Evolutionary conservation across 2,329 filamentous ascomycete species (phyloP).

Genomic region (Purpureocillium takamizusanense): DNA sequence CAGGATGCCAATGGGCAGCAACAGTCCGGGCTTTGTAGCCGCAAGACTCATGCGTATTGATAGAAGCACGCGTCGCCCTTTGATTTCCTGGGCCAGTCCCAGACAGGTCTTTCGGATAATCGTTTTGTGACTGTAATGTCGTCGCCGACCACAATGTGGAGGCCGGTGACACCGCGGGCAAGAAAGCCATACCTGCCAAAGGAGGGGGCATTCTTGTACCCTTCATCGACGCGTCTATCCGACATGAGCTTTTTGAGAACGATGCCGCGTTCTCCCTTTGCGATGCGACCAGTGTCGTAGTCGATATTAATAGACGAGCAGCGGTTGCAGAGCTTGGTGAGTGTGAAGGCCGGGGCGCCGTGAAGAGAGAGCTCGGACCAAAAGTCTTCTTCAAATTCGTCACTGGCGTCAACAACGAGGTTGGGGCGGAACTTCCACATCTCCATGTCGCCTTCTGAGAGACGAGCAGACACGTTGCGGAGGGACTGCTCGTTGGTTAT

Average conservation of each 20-base stretch:
- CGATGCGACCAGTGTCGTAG: constrained; percentile 53
- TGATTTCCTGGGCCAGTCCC: constrained; percentile 35
- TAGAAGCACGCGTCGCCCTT: constrained; percentile 16
- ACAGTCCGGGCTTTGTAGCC: background rate
- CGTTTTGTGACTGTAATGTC: constrained; percentile 41
- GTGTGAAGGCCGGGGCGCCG: constrained; percentile 30
- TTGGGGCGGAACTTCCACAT: constrained; percentile 66
- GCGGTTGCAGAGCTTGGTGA: constrained; percentile 62
- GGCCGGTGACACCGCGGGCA: constrained; percentile 10
- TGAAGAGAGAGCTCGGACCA: constrained; percentile 53
- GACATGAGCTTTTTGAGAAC: constrained; percentile 62
- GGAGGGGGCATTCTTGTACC: constrained; percentile 57
- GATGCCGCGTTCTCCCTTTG: constrained; percentile 45
- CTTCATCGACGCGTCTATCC: constrained; percentile 62
- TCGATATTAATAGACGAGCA: constrained; percentile 66
- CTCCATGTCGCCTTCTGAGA: constrained; percentile 45
- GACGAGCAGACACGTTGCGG: constrained; percentile 50
- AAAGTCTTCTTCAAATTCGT: constrained; percentile 61
- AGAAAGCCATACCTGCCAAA: constrained; percentile 69
- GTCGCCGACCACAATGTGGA: constrained; percentile 44
- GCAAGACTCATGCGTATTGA: constrained; percentile 1
- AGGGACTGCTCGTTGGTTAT: constrained; percentile 63
- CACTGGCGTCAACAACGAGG: constrained; percentile 54
- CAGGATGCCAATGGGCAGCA: no score
- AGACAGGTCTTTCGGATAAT: constrained; percentile 42